Conservation (phyloP, 768 basidiomycete genomes). For the Leccinum aurantiacum region DNA sequence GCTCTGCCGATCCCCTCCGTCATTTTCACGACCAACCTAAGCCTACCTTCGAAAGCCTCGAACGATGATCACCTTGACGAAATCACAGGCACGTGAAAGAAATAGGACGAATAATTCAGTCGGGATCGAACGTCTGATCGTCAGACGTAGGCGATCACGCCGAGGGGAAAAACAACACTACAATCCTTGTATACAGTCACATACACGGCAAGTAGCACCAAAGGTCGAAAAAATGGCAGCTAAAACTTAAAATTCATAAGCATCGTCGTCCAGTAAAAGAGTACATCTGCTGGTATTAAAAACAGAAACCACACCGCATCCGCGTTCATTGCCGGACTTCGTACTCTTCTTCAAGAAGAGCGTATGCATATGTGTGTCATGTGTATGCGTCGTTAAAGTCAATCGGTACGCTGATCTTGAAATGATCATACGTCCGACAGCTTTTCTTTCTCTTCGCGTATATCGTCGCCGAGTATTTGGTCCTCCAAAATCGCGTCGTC, state of each 20-base stretch:
- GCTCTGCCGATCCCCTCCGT: background rate
- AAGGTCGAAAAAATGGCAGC: background rate
- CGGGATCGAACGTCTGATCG: background rate
- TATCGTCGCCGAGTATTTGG: background rate
- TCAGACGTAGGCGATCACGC: background rate
- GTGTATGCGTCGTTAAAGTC: background rate
- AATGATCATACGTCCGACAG: conserved; percentile 12
- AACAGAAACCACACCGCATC: background rate
- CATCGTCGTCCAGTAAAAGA: background rate
- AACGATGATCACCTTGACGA: background rate
- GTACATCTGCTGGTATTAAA: background rate
- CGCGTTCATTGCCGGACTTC: background rate
- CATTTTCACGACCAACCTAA: background rate
- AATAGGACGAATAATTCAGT: background rate
- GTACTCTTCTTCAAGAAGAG: background rate
- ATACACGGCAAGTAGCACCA: background rate
- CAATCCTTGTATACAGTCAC: background rate
- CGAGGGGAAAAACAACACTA: too few species aligned
- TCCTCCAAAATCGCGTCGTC: conserved; percentile 45
- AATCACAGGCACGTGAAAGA: background rate
- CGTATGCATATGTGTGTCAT: background rate
- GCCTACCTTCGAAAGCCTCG: background rate
- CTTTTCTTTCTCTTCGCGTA: conserved; percentile 25
- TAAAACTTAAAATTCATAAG: background rate
- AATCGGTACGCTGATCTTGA: background rate